phyloP scores from a whole-genome alignment of 2,329 filamentous ascomycete species.

The Botrytis fabae region DNA sequence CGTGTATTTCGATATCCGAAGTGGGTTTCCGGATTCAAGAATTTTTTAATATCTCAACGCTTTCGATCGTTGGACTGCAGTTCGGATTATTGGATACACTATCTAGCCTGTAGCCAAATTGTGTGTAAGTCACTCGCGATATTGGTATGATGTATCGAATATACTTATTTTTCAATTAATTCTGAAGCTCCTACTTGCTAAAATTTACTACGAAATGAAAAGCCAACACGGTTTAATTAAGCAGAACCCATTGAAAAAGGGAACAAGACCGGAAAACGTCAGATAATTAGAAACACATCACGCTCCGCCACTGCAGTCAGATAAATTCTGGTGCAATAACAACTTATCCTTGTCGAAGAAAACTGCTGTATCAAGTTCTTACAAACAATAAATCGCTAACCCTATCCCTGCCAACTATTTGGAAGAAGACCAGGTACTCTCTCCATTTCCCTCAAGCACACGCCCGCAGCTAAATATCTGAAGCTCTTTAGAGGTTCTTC shows the following conservation, averaged over 20 bases:
- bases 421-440: conserved; percentile 17
- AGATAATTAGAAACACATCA: background rate
- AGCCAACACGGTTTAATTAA: background rate
- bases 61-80: too few relatives aligned
- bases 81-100: background rate
- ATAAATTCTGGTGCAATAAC: background rate
- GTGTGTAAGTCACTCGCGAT: background rate
- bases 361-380: background rate
- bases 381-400: background rate
- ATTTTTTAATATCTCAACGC: too few relatives aligned
- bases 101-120: background rate
- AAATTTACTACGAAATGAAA: background rate
- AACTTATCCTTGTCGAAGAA: background rate
- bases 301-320: background rate
- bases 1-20: too few relatives aligned
- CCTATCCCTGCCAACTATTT: conserved; percentile 6
- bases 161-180: background rate
- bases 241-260: background rate
- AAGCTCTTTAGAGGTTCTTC: conserved; percentile 49
- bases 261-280: background rate
- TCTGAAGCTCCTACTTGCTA: background rate
- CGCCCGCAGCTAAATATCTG: conserved; percentile 52
- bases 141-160: too few relatives aligned
- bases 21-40: too few relatives aligned
- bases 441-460: conserved; percentile 52